These are phyloP conservation scores for Candida corydali DNA, from an alignment of 805 yeast genomes.

Conservation along the genomic window DNA sequence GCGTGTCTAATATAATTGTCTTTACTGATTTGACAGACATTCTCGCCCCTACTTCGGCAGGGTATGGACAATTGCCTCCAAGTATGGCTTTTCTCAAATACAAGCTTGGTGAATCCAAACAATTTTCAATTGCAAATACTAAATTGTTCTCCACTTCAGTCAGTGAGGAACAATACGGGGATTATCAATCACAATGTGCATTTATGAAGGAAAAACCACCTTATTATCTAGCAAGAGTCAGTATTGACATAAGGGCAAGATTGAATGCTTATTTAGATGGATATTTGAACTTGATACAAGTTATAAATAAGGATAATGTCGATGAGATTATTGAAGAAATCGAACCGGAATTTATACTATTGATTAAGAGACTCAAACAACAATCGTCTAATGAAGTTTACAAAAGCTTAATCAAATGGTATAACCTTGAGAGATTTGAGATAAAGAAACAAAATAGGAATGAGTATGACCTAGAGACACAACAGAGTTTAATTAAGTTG, in stretches of 20 bases:
- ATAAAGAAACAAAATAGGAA: background rate
- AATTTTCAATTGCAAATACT: background rate
- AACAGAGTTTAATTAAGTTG: background rate
- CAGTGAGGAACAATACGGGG: background rate
- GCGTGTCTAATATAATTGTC: background rate
- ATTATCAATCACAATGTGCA: background rate
- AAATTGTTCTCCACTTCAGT: conserved; percentile 4
- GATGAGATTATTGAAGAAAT: conserved; percentile 2
- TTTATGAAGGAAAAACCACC: background rate
- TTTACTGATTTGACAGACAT: conserved; percentile 5
- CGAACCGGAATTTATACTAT: background rate
- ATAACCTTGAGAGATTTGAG: conserved; percentile 1
- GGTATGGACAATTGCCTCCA: conserved; percentile 1
- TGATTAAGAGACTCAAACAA: conserved; percentile 1
- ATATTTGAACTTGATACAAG: background rate
- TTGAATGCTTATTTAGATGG: conserved; percentile 1
- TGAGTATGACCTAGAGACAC: conserved; percentile 1
- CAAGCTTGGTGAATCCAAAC: background rate
- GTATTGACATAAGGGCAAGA: conserved; percentile 2
- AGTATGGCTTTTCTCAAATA: background rate
- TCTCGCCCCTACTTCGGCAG: background rate
- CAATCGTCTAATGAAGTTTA: background rate
- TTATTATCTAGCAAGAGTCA: background rate
- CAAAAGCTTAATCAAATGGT: background rate
- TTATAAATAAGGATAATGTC: conserved; percentile 2